phyloP scores from a whole-genome alignment of 2,329 filamentous ascomycete species.

The Shiraia bambusicola region DNA sequence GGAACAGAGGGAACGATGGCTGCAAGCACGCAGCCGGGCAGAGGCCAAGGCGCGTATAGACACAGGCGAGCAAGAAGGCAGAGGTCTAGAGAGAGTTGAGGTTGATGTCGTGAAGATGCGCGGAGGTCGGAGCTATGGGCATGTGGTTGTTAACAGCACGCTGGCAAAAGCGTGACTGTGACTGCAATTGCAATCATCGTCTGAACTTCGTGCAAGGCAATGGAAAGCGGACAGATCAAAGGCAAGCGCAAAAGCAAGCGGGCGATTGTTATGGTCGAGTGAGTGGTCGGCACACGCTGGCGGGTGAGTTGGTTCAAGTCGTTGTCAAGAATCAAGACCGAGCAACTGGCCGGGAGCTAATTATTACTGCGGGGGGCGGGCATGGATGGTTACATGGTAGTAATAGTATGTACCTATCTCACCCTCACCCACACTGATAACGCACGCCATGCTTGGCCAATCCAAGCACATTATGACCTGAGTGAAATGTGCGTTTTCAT shows the following conservation, averaged over 20 bases:
- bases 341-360: slow-evolving; percentile 8
- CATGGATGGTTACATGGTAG: too few species aligned
- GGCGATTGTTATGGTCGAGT: background rate
- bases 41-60: slow-evolving; percentile 3
- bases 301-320: background rate
- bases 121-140: slow-evolving; percentile 7
- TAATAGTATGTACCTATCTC: too few species aligned
- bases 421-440: slow-evolving; percentile 7
- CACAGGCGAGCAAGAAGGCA: background rate
- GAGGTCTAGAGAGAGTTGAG: too few species aligned
- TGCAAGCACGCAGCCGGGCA: slow-evolving; percentile 6
- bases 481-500: too few species aligned
- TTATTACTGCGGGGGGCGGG: slow-evolving; percentile 17
- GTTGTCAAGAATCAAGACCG: slow-evolving; percentile 1
- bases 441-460: slow-evolving; percentile 6
- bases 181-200: slow-evolving; percentile 35
- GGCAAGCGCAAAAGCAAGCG: background rate
- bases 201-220: slow-evolving; percentile 7
- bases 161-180: slow-evolving; percentile 12
- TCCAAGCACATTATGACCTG: too few species aligned
- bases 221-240: slow-evolving; percentile 7
- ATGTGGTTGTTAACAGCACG: slow-evolving; percentile 32
- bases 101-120: background rate
- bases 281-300: slow-evolving; percentile 4
- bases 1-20: background rate